Evolutionary conservation across 2,329 filamentous ascomycete species (phyloP).

Genomic region (Colletotrichum viniferum): DNA sequence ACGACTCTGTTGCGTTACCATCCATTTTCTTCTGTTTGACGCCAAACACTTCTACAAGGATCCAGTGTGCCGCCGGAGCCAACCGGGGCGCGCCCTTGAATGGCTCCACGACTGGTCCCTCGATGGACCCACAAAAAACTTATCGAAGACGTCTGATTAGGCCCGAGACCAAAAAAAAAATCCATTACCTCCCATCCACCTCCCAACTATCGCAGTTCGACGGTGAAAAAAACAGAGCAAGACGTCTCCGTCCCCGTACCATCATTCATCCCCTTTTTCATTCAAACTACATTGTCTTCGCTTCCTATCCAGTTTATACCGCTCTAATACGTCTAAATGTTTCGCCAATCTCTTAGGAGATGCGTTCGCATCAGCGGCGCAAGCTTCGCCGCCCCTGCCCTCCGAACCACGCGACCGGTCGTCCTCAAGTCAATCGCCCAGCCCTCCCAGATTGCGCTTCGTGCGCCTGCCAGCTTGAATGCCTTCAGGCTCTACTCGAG

Average conservation of each 20-base stretch:
- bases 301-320: background rate
- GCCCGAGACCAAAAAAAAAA: conserved; percentile 5
- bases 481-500: conserved; percentile 40
- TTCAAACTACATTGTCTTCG: background rate
- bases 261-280: background rate
- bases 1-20: background rate
- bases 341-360: conserved; percentile 37
- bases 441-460: conserved; percentile 6
- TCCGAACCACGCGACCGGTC: conserved; percentile 14
- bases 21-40: background rate
- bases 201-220: background rate
- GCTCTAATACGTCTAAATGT: conserved; percentile 17
- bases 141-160: conserved; percentile 9
- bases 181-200: conserved; percentile 25
- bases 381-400: conserved; percentile 5
- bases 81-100: background rate
- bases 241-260: background rate
- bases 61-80: background rate
- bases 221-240: conserved; percentile 4
- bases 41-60: background rate
- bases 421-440: conserved; percentile 13
- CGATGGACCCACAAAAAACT: background rate
- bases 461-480: conserved; percentile 2
- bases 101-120: background rate
- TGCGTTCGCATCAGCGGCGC: conserved; percentile 40